phyloP scores from a whole-genome alignment of 1,284 basidiomycete genomes.

The Pseudozyma sp. region DNA sequence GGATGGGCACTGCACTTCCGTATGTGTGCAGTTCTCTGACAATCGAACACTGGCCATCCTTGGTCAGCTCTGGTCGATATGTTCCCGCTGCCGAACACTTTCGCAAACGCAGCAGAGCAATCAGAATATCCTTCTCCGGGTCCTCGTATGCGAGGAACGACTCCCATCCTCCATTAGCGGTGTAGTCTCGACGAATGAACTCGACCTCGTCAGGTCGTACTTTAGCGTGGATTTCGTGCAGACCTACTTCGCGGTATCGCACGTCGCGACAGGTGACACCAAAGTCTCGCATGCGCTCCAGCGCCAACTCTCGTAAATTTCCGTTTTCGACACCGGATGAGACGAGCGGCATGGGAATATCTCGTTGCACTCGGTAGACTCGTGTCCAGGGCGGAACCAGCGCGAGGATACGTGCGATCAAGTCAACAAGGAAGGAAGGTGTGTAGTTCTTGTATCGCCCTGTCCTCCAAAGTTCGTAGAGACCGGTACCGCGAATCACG shows the following conservation, averaged over 20 bases:
- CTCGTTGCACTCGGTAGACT: slow-evolving; percentile 84
- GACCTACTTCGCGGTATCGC: slow-evolving; percentile 95
- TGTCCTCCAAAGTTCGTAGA: slow-evolving; percentile 96
- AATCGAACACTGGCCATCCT: slow-evolving; percentile 84
- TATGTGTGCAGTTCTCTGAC: slow-evolving; percentile 99
- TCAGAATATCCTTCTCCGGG: slow-evolving; percentile 93
- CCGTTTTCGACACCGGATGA: slow-evolving; percentile 99
- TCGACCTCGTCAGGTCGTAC: slow-evolving; percentile 96
- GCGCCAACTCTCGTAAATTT: slow-evolving; percentile 92
- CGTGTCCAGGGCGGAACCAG: slow-evolving; percentile 98
- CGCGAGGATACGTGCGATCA: slow-evolving; percentile 94
- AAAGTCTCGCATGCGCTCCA: slow-evolving; percentile 99
- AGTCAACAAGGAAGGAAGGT: slow-evolving; percentile 95
- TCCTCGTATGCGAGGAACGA: slow-evolving; percentile 99
- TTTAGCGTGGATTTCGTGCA: slow-evolving; percentile 98
- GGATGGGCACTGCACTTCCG: slow-evolving; percentile 96
- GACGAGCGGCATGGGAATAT: slow-evolving; percentile 66
- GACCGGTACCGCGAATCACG: slow-evolving; percentile 95
- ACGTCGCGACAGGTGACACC: slow-evolving; percentile 98
- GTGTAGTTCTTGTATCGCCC: slow-evolving; percentile 99
- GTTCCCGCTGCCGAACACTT: slow-evolving; percentile 97
- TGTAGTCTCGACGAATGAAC: slow-evolving; percentile 94
- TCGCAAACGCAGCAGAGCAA: slow-evolving; percentile 89
- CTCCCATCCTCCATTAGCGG: slow-evolving; percentile 96
- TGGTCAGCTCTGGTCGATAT: slow-evolving; percentile 90